phyloP scores from a whole-genome alignment of 1,284 basidiomycete species.

The Fomitopsis betulina region DNA sequence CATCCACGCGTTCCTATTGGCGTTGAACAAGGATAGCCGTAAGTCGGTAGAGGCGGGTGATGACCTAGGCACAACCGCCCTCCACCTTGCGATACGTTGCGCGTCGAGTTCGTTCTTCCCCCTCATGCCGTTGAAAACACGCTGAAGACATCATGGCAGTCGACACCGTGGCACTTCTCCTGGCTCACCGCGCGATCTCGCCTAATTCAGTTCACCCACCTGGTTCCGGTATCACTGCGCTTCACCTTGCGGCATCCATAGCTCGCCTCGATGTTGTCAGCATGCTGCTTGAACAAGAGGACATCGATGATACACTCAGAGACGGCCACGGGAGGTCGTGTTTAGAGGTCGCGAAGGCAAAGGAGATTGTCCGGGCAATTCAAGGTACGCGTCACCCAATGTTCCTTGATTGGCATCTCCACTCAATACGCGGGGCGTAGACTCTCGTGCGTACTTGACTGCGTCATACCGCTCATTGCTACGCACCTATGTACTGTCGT shows the following conservation, averaged over 20 bases:
- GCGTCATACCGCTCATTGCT: slow-evolving; percentile 74
- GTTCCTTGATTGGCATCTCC: neutral
- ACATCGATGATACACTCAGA: slow-evolving; percentile 76
- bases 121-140: neutral
- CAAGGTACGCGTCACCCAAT: slow-evolving; percentile 50
- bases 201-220: slow-evolving; percentile 71
- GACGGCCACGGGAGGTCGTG: slow-evolving; percentile 72
- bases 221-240: slow-evolving; percentile 72
- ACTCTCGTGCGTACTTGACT: slow-evolving; percentile 78
- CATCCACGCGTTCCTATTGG: slow-evolving; percentile 82
- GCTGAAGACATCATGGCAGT: slow-evolving; percentile 30
- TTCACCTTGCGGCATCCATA: slow-evolving; percentile 84
- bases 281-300: slow-evolving; percentile 72
- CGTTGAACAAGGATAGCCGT: slow-evolving; percentile 62
- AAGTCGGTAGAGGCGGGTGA: slow-evolving; percentile 38
- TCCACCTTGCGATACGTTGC: slow-evolving; percentile 86
- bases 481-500: slow-evolving; percentile 68
- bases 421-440: slow-evolving; percentile 33
- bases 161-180: slow-evolving; percentile 63
- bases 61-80: slow-evolving; percentile 68
- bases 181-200: slow-evolving; percentile 73
- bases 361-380: slow-evolving; percentile 69
- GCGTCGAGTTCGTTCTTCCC: slow-evolving; percentile 58
- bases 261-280: slow-evolving; percentile 77
- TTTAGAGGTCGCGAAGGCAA: slow-evolving; percentile 72